A percentile compares a stretch with the other conserved stretches of the same genome.
Conservation (phyloP, 2,329 filamentous ascomycete genomes). For the Diatrype stigma region DNA sequence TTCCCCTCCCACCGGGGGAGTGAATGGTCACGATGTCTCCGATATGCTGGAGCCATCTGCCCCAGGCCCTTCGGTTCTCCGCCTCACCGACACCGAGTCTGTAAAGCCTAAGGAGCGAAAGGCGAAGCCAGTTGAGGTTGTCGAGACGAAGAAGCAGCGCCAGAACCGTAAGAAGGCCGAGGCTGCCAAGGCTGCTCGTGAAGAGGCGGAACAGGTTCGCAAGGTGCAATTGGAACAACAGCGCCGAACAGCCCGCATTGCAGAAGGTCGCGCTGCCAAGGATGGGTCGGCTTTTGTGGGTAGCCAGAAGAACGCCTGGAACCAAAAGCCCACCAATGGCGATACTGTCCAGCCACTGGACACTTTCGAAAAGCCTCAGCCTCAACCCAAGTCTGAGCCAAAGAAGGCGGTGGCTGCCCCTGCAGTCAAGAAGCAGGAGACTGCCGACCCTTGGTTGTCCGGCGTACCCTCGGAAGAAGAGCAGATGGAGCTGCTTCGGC, state of each 20-base stretch:
- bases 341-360: slow-evolving; percentile 50
- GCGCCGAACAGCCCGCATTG: slow-evolving; percentile 73
- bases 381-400: slow-evolving; percentile 32
- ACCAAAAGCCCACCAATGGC: slow-evolving; percentile 34
- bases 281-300: slow-evolving; percentile 65
- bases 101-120: slow-evolving; percentile 61
- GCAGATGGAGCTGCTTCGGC: slow-evolving; percentile 54
- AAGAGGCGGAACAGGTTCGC: slow-evolving; percentile 75
- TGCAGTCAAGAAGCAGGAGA: slow-evolving; percentile 24
- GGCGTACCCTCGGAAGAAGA: slow-evolving; percentile 58
- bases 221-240: slow-evolving; percentile 77
- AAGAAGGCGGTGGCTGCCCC: slow-evolving; percentile 27
- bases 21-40: slow-evolving; percentile 65
- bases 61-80: slow-evolving; percentile 68
- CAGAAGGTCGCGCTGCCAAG: slow-evolving; percentile 78
- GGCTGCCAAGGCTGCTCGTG: slow-evolving; percentile 67
- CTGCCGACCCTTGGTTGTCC: slow-evolving; percentile 42
- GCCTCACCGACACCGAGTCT: slow-evolving; percentile 65
- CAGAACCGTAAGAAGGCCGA: slow-evolving; percentile 90
- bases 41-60: slow-evolving; percentile 84
- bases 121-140: slow-evolving; percentile 58
- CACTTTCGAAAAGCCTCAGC: slow-evolving; percentile 46
- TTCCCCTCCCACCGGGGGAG: slow-evolving; percentile 59
- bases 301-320: slow-evolving; percentile 37
- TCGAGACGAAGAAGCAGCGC: slow-evolving; percentile 90